Base-by-base conservation (phyloP, 768 basidiomycete species). In the Lentinula detonsa region DNA sequence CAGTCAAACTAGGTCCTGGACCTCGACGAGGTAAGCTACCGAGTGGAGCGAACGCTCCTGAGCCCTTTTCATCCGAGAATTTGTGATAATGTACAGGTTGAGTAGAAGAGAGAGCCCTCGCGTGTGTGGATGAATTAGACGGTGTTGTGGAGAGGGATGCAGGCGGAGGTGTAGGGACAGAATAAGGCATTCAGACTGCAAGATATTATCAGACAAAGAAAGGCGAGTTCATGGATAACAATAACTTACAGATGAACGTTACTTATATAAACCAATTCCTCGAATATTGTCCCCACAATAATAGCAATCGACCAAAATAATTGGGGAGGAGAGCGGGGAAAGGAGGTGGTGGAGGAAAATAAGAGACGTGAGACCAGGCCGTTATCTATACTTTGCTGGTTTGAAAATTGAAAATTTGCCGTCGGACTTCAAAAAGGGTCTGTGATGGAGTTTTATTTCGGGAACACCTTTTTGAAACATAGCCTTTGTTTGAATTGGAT, bases 21-120 rank as follows among this genome's bases (percentile, higher is more conserved):
- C 15, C 70, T 66, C 78, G 73, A 33, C 74, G 74, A 51, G 84
- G 85, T 39, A 85, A 78, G 16, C 66, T 53, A 31, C 76, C 75
- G 49, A 85, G 73, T 10, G 80, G 70, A 16, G 74, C 73, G 60
- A 85, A 84, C 21, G 84, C 76, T 62, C 83, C 83, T 21, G 74
- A 69, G 43, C 78, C 76, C 55, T 67, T 68, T 59, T 78, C 74
- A 31, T 78, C 74, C 45, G 76, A 72, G 64, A 64, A 62, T 21
- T 39, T 60, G 21, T 52, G 23, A 8, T 49, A 40, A 39, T 31
- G 45, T 10, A n/a, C 37, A 18, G 33, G 28, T 3, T 46, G 57
- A 39, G 37, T 39, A 2, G 55, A 56, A 9, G 55, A 56, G 11
- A 43, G 3, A 13, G 55, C 33, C 55, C 55, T 40, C 28, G 37